Evolutionary conservation across 2,329 filamentous ascomycete genomes (phyloP), one percentile per base, ranked within the genome.

Genomic region (Chaetothyriales sp.): DNA sequence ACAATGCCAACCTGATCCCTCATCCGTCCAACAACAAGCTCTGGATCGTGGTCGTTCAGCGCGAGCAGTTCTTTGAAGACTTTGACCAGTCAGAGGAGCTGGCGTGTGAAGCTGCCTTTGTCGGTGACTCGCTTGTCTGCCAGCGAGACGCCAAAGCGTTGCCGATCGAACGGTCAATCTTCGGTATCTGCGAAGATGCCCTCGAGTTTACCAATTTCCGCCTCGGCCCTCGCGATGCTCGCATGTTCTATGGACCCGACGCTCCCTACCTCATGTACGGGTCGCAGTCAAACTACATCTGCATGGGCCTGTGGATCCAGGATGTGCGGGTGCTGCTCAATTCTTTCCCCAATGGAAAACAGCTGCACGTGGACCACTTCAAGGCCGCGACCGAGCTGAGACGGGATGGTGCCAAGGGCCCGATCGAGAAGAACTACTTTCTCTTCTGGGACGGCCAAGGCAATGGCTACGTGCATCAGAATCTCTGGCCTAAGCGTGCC

Each of bases 381-480:
- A 36, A 43, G 77, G 78, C 59, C 59, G 65, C 44, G n/a, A 54
- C 46, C 9, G 54, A 56, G 20, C 60, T 81, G 2, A 71, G 73
- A 43, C 66, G 76, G 0, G 76, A 75, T 0, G 53, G 57, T 1
- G 70, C 73, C 0, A 73, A 66, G 58, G 59, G 60, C 2, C 36
- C 57, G 0, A 58, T 79, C 26, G 77, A 81, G 63, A 80, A 80
- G 70, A 80, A 81, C 58, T 81, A 70, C 67, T 80, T 80, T 54
- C 53, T 76, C 2, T 80, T 80, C 64, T 81, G 77, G 77, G 76
- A 79, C 53, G 51, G 54, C 0, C 51, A 64, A 0, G 70, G 68
- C 5, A 60, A 67, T 18, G 63, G 70, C 48, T 77, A 77, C 59
- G 66, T 68, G 55, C 78, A 80, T 59, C 72, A 78, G 59, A 75